Evolutionary conservation across 495 filamentous ascomycete genomes (phyloP).

Genomic region (Hypomontagnella monticulosa): DNA sequence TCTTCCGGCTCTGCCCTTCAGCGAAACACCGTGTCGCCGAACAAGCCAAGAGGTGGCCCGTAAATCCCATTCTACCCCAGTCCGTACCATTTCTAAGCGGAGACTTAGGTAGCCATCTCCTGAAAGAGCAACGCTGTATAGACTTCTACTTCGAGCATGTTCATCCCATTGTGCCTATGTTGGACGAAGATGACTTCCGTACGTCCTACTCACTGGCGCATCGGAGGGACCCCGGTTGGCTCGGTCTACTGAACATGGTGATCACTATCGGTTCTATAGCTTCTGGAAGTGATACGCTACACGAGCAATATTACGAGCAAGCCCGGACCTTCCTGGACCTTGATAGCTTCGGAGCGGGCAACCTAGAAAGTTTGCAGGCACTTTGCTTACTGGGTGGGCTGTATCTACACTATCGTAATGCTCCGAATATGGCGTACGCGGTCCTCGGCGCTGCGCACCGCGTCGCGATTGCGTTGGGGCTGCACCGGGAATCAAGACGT

Average conservation of each 20-base stretch:
- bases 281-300: conserved; percentile 36
- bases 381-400: conserved; percentile 41
- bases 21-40: conserved; percentile 39
- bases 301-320: conserved; percentile 43
- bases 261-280: conserved; percentile 44
- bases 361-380: conserved; percentile 41
- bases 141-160: conserved; percentile 45
- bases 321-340: conserved; percentile 36
- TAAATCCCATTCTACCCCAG: conserved; percentile 21
- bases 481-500: conserved; percentile 38
- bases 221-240: conserved; percentile 40
- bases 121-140: conserved; percentile 43
- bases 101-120: conserved; percentile 24
- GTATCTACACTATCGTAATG: conserved; percentile 43
- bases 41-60: conserved; percentile 38
- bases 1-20: conserved; percentile 39
- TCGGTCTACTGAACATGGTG: conserved; percentile 44
- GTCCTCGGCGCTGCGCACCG: conserved; percentile 42
- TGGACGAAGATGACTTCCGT: conserved; percentile 44
- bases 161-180: conserved; percentile 40
- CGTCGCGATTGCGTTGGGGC: conserved; percentile 40
- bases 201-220: conserved; percentile 21
- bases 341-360: conserved; percentile 42
- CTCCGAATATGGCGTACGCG: conserved; percentile 45
- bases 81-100: conserved; percentile 21